phyloP scores from a whole-genome alignment of 2,329 filamentous ascomycete genomes.

The Tolypocladium tundrense region DNA sequence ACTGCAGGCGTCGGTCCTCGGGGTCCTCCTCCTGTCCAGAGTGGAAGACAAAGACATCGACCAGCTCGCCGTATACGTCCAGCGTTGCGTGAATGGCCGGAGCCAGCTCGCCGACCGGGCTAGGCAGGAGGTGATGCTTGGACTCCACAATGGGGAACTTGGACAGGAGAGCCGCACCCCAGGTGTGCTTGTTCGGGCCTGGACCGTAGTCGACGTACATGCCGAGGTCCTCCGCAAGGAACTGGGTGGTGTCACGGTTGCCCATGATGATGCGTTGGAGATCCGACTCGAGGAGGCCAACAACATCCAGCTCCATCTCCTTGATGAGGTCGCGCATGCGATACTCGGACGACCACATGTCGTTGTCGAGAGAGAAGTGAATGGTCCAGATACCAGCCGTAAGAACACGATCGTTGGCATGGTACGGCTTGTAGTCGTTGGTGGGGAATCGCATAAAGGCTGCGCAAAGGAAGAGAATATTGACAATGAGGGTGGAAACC shows the following conservation, averaged over 20 bases:
- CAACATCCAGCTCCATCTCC: slow-evolving; percentile 92
- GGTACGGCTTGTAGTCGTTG: slow-evolving; percentile 85
- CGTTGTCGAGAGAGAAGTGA: slow-evolving; percentile 94
- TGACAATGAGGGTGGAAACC: slow-evolving; percentile 58
- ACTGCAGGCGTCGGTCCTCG: slow-evolving; percentile 81
- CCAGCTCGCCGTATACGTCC: slow-evolving; percentile 77
- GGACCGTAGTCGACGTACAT: slow-evolving; percentile 99
- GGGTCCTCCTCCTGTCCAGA: slow-evolving; percentile 95
- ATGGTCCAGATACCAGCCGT: slow-evolving; percentile 98
- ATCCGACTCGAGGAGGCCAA: slow-evolving; percentile 90
- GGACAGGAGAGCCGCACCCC: slow-evolving; percentile 84
- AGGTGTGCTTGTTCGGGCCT: slow-evolving; percentile 97
- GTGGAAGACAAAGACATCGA: slow-evolving; percentile 97
- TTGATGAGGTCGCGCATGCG: slow-evolving; percentile 86
- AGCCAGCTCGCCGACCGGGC: slow-evolving; percentile 86
- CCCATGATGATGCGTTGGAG: slow-evolving; percentile 98
- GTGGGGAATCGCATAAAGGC: slow-evolving; percentile 87
- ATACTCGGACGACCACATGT: slow-evolving; percentile 96
- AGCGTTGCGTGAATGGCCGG: slow-evolving; percentile 96
- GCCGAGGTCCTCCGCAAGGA: slow-evolving; percentile 86
- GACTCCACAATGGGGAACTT: slow-evolving; percentile 98
- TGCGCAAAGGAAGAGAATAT: slow-evolving; percentile 68
- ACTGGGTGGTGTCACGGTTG: slow-evolving; percentile 92
- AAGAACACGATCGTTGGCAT: slow-evolving; percentile 74
- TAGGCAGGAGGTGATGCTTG: slow-evolving; percentile 88